Conservation (phyloP, 2,329 filamentous ascomycete genomes). For the Pseudogymnoascus sp. region DNA sequence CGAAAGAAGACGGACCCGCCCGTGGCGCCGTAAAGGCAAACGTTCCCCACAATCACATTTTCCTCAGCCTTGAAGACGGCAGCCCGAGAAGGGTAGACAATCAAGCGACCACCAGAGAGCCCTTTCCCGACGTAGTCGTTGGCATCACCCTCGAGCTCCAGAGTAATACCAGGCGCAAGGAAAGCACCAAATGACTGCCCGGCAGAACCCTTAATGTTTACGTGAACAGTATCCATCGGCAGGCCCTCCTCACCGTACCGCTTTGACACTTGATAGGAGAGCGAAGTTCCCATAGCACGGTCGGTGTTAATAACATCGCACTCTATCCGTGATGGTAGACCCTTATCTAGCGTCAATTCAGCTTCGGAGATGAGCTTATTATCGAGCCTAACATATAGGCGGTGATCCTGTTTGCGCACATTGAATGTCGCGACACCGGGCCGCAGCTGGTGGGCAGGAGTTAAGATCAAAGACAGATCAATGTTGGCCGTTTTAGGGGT, state of each 20-base stretch:
- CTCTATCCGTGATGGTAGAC: slow-evolving; percentile 84
- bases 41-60: slow-evolving; percentile 88
- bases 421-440: slow-evolving; percentile 95
- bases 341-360: slow-evolving; percentile 89
- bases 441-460: slow-evolving; percentile 89
- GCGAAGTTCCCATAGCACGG: slow-evolving; percentile 82
- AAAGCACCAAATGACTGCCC: slow-evolving; percentile 95
- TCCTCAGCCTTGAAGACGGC: slow-evolving; percentile 94
- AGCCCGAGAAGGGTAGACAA: slow-evolving; percentile 83
- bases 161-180: slow-evolving; percentile 83
- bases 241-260: slow-evolving; percentile 82
- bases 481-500: slow-evolving; percentile 88
- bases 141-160: slow-evolving; percentile 90
- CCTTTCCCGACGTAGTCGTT: slow-evolving; percentile 98
- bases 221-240: slow-evolving; percentile 87
- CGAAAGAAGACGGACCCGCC: slow-evolving; percentile 92
- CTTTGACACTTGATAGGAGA: slow-evolving; percentile 94
- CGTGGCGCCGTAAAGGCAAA: slow-evolving; percentile 91
- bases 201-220: slow-evolving; percentile 92
- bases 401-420: slow-evolving; percentile 94
- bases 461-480: slow-evolving; percentile 84
- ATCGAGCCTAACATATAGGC: slow-evolving; percentile 83
- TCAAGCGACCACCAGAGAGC: slow-evolving; percentile 83
- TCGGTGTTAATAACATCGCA: slow-evolving; percentile 96
- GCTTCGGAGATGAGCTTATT: slow-evolving; percentile 97